phyloP scores from a whole-genome alignment of 2,329 filamentous ascomycete species.

The Pseudopyrenochaeta lycopersici region DNA sequence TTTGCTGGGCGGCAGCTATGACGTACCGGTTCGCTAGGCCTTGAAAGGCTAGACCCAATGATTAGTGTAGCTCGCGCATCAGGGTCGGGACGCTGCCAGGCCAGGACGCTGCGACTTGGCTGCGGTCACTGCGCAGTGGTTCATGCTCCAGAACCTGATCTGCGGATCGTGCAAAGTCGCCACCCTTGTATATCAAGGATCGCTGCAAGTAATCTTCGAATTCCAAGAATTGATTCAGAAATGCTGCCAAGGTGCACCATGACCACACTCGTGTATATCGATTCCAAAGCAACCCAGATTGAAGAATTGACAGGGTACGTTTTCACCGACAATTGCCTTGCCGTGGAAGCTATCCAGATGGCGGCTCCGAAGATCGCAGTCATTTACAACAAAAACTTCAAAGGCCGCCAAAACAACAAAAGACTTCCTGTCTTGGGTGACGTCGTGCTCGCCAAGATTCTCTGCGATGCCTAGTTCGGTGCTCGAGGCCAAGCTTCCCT shows the following conservation, averaged over 20 bases:
- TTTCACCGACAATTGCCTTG: slow-evolving; percentile 17
- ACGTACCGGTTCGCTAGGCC: neutral
- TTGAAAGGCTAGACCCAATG: neutral
- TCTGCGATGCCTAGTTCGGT: slow-evolving; percentile 19
- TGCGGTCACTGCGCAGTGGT: slow-evolving; percentile 2
- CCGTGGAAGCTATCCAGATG: slow-evolving; percentile 23
- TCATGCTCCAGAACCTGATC: neutral
- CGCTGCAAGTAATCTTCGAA: too few relatives aligned
- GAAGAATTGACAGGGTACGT: slow-evolving; percentile 11
- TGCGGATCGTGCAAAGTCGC: too few relatives aligned
- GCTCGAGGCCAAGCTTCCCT: neutral
- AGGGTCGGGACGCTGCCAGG: neutral
- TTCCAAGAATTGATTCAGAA: too few relatives aligned
- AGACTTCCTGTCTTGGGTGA: slow-evolving; percentile 20
- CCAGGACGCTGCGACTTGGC: slow-evolving; percentile 3
- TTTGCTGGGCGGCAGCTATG: neutral
- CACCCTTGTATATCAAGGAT: too few relatives aligned
- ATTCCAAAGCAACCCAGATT: slow-evolving; percentile 7
- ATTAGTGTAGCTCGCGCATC: neutral
- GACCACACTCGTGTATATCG: neutral
- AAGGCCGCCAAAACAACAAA: slow-evolving; percentile 12
- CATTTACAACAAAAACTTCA: neutral
- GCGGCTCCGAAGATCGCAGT: neutral
- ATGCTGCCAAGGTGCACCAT: too few relatives aligned
- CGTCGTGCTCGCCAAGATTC: slow-evolving; percentile 5